phyloP scores from a whole-genome alignment of 2,329 filamentous ascomycete genomes.

The Colletotrichum sp. region DNA sequence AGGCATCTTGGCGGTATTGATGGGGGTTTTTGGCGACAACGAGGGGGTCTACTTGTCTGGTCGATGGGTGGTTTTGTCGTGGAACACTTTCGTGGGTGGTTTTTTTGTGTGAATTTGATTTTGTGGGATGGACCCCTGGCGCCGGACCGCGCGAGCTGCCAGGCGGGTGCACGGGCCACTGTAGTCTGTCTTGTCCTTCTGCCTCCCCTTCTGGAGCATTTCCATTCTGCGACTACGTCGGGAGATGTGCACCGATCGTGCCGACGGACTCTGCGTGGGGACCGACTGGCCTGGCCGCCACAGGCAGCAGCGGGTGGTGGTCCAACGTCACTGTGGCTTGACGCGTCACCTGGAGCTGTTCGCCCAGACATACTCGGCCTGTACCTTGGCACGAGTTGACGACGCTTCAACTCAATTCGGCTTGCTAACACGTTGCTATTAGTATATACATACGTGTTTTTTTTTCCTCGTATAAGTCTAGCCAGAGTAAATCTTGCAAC shows the following conservation, averaged over 20 bases:
- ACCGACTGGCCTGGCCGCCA: neutral
- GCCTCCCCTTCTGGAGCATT: neutral
- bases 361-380: neutral
- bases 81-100: slow-evolving; percentile 16
- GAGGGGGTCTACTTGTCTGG: slow-evolving; percentile 11
- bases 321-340: slow-evolving; percentile 18
- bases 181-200: neutral
- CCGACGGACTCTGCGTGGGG: neutral
- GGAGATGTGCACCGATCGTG: neutral
- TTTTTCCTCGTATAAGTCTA: neutral
- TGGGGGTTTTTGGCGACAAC: slow-evolving; percentile 20
- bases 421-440: slow-evolving; percentile 8
- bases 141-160: neutral
- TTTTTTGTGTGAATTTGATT: slow-evolving; percentile 25
- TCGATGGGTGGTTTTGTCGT: slow-evolving; percentile 9
- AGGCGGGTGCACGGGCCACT: slow-evolving; percentile 11
- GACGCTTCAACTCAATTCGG: neutral
- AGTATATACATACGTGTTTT: neutral
- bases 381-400: slow-evolving; percentile 2
- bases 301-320: neutral
- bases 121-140: slow-evolving; percentile 24
- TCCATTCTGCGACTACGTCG: neutral
- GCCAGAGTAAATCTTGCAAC: no score
- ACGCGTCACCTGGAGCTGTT: slow-evolving; percentile 1
- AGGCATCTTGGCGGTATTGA: slow-evolving; percentile 82